Conservation (phyloP, 108 stramenopile genomes). For the Skeletonema costatum region DNA sequence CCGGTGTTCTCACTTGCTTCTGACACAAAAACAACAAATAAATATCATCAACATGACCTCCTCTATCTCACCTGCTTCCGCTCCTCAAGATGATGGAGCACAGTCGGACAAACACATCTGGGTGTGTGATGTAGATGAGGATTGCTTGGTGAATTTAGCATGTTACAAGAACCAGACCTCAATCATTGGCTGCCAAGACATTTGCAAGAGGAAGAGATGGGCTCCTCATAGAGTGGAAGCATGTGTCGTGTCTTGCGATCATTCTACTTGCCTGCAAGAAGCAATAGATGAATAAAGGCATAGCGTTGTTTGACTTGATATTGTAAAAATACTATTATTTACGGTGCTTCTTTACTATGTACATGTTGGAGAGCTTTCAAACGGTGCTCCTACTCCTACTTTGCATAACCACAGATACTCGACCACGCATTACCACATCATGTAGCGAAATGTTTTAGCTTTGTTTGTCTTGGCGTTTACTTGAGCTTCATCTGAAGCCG, state of each 20-base stretch:
- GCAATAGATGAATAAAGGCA: neutral
- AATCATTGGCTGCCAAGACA: neutral
- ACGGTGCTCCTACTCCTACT: no score
- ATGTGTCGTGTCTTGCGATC: neutral
- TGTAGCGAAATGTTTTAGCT: neutral
- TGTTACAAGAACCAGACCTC: neutral
- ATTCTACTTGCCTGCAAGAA: neutral
- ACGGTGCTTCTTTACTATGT: neutral
- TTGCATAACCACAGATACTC: neutral
- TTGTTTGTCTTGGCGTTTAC: neutral
- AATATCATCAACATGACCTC: neutral
- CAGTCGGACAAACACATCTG: neutral
- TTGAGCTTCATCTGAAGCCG: neutral
- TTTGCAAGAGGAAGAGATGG: neutral
- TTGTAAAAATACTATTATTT: neutral
- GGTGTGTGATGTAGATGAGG: conserved; percentile 16
- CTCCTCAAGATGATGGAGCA: neutral
- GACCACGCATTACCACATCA: neutral
- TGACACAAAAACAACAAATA: neutral
- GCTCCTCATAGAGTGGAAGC: neutral
- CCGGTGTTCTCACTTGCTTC: no score
- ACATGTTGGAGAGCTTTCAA: no score
- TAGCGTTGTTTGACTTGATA: neutral
- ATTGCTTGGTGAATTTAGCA: conserved; percentile 3
- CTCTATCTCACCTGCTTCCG: neutral